Base-by-base conservation (phyloP, 176 grass and related monocot species). In the Melocanna baccifera region DNA sequence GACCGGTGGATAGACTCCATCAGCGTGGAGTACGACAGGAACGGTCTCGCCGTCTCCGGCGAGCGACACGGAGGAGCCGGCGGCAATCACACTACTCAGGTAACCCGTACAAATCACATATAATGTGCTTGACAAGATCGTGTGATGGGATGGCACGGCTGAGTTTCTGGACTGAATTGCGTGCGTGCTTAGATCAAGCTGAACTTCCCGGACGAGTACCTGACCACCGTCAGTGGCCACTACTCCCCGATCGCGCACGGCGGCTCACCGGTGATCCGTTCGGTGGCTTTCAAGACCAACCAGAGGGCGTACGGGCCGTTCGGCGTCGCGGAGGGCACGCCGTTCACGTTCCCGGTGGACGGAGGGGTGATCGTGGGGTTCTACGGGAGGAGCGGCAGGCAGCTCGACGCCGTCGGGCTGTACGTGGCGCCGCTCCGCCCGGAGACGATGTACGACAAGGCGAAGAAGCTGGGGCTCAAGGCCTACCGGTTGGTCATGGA, bases 301-400 rank as follows among this genome's bases (percentile, higher is more conserved):
- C 82, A 18, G 67, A 3, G 10, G 39, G 61, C 30, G 30, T 83
- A 58, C 69, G 90, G 90, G 22, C 86, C 77, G 28, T 91, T 88
- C 77, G 82, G 90, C 28, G 41, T 10, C 6, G 73, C 36, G 3
- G 88, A 86, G 73, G 88, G 88, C 36, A 82, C 73, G 46, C 66
- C 88, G 16, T 86, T 90, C 88, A 10, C 67, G 66, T 90, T 90
- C 73, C 47, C 79, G 46, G 79, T 90, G 66, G 88, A 86, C 15
- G 78, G 79, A 0, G 83, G 88, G 11, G 79, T 57, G 25, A 66
- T 86, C 66, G 66, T 82, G 37, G 83, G 88, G 46, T 73, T 90
- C 57, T 86, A 28, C 15, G 78, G 88, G 73, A 71, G 73, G 73
- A 90, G 84, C 37, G 88, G 88, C 0, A 41, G 73, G 84, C 84